Percentiles rank a stretch among this genome's conserved stretches.
Conservation (phyloP, 495 filamentous ascomycete species). For the Xylaria telfairii region DNA sequence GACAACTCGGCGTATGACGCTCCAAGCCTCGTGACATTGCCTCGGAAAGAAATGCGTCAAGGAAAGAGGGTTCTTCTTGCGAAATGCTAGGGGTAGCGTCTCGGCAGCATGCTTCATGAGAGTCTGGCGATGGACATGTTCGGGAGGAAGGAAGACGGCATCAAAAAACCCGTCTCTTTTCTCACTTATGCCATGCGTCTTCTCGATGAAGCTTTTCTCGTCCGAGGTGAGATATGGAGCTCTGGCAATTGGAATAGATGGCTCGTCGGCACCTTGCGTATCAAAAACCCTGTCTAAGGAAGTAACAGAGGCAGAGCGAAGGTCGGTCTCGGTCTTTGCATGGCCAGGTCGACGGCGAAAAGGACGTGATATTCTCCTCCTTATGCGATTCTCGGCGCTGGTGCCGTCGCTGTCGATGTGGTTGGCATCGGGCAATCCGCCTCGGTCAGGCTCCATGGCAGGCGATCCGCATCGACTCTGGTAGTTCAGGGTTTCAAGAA, state of each 20-base stretch:
- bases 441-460: slow-evolving; percentile 3
- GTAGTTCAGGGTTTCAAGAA: background rate
- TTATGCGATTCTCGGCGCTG: background rate
- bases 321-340: slow-evolving; percentile 20
- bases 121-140: slow-evolving; percentile 42
- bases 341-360: slow-evolving; percentile 27
- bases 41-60: slow-evolving; percentile 51
- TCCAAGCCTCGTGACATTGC: slow-evolving; percentile 48
- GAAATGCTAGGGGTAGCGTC: slow-evolving; percentile 47
- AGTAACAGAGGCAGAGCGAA: slow-evolving; percentile 33
- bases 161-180: slow-evolving; percentile 66
- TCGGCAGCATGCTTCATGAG: slow-evolving; percentile 44
- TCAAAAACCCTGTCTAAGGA: slow-evolving; percentile 38
- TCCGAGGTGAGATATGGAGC: slow-evolving; percentile 31
- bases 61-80: slow-evolving; percentile 50
- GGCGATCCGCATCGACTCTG: background rate
- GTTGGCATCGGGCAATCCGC: background rate
- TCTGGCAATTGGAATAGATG: slow-evolving; percentile 7
- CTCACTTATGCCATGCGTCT: slow-evolving; percentile 59
- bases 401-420: background rate
- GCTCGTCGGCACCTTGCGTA: slow-evolving; percentile 21
- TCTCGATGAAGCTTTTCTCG: slow-evolving; percentile 37
- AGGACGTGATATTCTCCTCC: slow-evolving; percentile 24
- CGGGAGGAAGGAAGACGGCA: slow-evolving; percentile 58
- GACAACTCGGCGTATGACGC: slow-evolving; percentile 41